These are phyloP conservation scores for Sinapis alba DNA, from an alignment of 441 rosid genomes.

Conservation along the genomic window DNA sequence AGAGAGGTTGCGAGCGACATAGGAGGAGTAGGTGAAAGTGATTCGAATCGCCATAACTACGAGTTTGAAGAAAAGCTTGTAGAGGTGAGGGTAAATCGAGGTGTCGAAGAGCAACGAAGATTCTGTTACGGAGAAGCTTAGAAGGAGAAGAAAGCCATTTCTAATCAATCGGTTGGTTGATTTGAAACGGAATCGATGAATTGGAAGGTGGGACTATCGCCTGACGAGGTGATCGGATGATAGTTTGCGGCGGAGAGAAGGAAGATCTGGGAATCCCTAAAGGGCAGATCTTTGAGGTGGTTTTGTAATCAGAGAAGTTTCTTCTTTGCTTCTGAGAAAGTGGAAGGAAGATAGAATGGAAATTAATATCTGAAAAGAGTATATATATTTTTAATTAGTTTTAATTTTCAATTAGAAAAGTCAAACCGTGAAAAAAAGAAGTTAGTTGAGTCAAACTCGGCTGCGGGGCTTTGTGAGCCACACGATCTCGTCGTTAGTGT, in stretches of 20 bases:
- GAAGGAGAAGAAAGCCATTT: constrained; percentile 46
- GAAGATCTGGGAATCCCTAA: constrained; percentile 22
- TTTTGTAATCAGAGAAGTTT: constrained; percentile 21
- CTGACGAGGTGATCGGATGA: constrained; percentile 16
- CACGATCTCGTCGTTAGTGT: neutral
- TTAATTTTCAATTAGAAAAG: neutral
- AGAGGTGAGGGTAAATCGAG: constrained; percentile 54
- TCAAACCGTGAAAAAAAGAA: constrained; percentile 3
- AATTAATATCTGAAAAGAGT: neutral
- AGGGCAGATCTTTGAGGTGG: constrained; percentile 13
- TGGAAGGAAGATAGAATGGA: neutral
- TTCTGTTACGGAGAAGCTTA: constrained; percentile 36
- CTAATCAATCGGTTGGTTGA: constrained; percentile 40
- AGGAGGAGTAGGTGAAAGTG: constrained; percentile 65
- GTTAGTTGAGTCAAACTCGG: constrained; percentile 23
- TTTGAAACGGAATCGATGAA: constrained; percentile 45
- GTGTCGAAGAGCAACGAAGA: constrained; percentile 41
- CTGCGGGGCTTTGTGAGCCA: constrained; percentile 17
- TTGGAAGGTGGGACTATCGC: constrained; percentile 37
- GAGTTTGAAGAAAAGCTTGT: constrained; percentile 50
- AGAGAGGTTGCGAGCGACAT: constrained; percentile 71
- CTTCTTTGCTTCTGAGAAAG: constrained; percentile 3
- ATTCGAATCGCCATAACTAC: constrained; percentile 74
- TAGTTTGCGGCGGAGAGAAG: neutral
- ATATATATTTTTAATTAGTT: neutral